Evolutionary conservation across 148 eudicot genomes (phyloP).

Genomic region (Rhododendron henanense): DNA sequence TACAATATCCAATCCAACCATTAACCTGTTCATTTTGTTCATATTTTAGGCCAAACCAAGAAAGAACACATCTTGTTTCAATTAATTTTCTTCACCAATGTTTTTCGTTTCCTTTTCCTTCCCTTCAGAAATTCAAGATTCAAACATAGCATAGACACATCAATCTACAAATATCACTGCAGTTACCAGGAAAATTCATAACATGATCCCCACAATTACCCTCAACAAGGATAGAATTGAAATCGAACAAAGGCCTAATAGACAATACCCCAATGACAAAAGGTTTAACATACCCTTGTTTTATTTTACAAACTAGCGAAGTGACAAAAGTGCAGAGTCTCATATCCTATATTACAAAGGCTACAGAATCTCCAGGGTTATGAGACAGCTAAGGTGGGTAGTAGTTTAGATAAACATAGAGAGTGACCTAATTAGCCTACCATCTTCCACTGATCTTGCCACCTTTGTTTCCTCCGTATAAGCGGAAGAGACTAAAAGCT

Average conservation of each 20-base stretch:
- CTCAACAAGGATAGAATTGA: not conserved
- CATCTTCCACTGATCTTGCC: conserved; percentile 50
- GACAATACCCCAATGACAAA: not conserved
- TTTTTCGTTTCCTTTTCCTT: not conserved
- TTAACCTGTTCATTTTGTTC: too few relatives aligned
- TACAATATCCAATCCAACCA: too few relatives aligned
- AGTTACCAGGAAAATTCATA: not conserved
- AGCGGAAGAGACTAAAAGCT: conserved; percentile 79
- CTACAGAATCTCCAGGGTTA: not conserved
- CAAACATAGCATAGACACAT: not conserved
- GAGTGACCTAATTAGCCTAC: conserved; percentile 20
- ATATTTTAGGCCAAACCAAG: too few relatives aligned
- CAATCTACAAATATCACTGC: not conserved
- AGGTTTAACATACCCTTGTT: not conserved
- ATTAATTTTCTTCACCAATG: not conserved
- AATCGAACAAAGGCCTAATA: not conserved
- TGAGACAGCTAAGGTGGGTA: not conserved
- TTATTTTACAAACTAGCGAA: conserved; percentile 9
- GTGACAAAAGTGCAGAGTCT: not conserved
- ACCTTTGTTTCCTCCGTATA: conserved; percentile 64
- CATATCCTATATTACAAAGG: not conserved
- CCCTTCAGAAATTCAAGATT: not conserved
- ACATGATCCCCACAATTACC: not conserved
- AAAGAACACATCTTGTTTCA: too few relatives aligned
- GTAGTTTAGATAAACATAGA: not conserved